Conservation (phyloP, 805 yeast genomes). For the Spathaspora hagerdaliae region DNA sequence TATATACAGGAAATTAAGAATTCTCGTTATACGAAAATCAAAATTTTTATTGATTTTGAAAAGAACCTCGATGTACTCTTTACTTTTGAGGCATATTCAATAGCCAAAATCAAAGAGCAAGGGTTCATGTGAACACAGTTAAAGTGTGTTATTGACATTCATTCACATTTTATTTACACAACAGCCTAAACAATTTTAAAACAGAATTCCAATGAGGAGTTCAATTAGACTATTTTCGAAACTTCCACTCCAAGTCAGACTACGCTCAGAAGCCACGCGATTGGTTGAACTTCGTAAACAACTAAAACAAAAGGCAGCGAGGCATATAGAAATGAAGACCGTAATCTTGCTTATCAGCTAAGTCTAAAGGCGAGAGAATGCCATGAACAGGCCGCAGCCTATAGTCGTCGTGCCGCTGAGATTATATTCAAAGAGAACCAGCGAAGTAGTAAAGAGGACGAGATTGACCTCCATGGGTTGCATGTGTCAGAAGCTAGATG, state of each 20-base stretch:
- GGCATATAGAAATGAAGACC: constrained; percentile 75
- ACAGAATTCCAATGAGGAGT: too few relatives aligned
- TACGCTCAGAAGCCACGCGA: constrained; percentile 64
- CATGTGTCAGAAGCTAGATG: constrained; percentile 85
- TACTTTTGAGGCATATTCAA: too few relatives aligned
- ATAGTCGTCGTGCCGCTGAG: constrained; percentile 80
- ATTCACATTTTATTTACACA: too few relatives aligned
- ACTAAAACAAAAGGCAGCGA: constrained; percentile 60
- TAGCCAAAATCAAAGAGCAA: too few relatives aligned
- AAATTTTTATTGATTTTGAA: too few relatives aligned
- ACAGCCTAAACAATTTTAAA: too few relatives aligned
- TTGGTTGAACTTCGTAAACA: constrained; percentile 56
- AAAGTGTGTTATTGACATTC: too few relatives aligned
- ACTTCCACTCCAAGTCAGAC: constrained; percentile 12
- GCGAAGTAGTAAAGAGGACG: constrained; percentile 75
- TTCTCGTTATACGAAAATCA: too few relatives aligned
- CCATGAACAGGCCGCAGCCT: constrained; percentile 56
- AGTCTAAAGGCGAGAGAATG: constrained; percentile 66
- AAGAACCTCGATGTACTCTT: too few relatives aligned
- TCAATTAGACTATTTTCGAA: too few relatives aligned
- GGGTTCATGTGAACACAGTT: too few relatives aligned
- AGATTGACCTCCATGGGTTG: constrained; percentile 90
- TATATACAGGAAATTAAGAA: too few relatives aligned
- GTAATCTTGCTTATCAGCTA: constrained; percentile 64
- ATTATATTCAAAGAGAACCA: constrained; percentile 86